Evolutionary conservation across 2,329 filamentous ascomycete species (phyloP), one percentile per base, ranked within the genome.

Genomic region (Pseudopithomyces chartarum): DNA sequence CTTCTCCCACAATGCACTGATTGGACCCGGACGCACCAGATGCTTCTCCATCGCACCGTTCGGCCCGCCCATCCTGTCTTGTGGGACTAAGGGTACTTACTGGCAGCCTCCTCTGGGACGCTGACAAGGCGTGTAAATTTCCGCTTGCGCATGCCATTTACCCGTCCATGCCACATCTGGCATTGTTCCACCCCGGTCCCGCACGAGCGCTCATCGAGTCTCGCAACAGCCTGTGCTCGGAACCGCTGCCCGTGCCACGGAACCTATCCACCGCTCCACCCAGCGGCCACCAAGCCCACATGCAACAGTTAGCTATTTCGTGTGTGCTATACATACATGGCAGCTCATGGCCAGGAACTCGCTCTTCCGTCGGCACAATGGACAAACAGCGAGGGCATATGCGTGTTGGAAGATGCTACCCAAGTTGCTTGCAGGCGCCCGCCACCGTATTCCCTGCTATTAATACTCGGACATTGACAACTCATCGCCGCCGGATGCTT

Each of bases 111-210:
- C 36, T 42, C 49, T 42, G 52, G 61, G 58, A 53, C 42, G 59
- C 58, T 68, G 65, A 68, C 66, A 59, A 63, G 60, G 57, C 52
- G 53, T 63, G 55, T 51, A 61, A 68, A 60, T 53, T 61, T 64
- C 58, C 63, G 62, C 59, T 57, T 58, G 61, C 63, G 64, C 61
- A 65, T 45, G 26, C 60, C 62, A 73, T 73, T 73, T 71, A 73
- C 54, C 70, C 70, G 67, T 59, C 59, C 33, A 61, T 60, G 50
- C 58, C 61, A 57, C 56, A 59, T 66, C 61, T 64, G 58, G 55
- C 46, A 54, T 64, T 59, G 34, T 42, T 56, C 57, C 57, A 45
- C 34, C 54, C 46, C 60, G 57, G 65, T 17, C 23, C 46, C 55
- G 55, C 53, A 47, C 55, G 52, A 48, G 46, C 54, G 55, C 47